Evolutionary conservation across 139 green algal genomes (phyloP).

Genomic region (Deuterostichococcus epilithicus): DNA sequence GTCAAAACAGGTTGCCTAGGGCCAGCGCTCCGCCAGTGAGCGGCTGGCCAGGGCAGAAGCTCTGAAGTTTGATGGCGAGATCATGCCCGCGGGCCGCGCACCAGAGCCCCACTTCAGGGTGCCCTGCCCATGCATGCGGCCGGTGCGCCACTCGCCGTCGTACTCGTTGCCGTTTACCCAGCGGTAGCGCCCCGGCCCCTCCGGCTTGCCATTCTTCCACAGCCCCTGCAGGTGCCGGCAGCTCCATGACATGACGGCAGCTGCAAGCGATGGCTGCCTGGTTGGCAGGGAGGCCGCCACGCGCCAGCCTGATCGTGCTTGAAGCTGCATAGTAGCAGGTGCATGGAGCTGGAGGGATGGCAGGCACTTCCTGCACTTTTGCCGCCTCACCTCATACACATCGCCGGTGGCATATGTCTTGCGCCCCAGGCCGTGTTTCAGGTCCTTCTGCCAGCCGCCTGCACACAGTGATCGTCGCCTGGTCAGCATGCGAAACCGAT

Average conservation of each 20-base stretch:
- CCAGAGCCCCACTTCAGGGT: constrained; percentile 83
- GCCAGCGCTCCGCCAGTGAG: neutral
- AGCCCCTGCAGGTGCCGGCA: constrained; percentile 37
- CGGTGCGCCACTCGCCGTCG: constrained; percentile 79
- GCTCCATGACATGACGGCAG: neutral
- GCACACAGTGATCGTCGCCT: neutral
- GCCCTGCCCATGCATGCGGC: constrained; percentile 78
- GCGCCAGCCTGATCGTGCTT: too few relatives aligned
- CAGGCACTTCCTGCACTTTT: neutral
- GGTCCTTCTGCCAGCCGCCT: constrained; percentile 60
- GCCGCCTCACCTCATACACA: constrained; percentile 53
- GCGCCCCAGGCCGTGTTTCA: constrained; percentile 78
- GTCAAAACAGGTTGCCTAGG: neutral
- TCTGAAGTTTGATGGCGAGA: constrained; percentile 30
- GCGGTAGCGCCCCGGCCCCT: constrained; percentile 75
- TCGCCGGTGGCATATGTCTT: constrained; percentile 76
- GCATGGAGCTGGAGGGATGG: neutral
- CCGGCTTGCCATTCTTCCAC: constrained; percentile 56
- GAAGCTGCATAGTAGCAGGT: too few relatives aligned
- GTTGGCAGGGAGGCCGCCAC: too few relatives aligned
- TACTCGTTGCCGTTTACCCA: constrained; percentile 76
- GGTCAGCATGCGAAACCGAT: too few relatives aligned
- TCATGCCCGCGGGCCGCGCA: neutral
- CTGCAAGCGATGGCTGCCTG: constrained; percentile 25
- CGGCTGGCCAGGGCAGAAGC: constrained; percentile 9